Conservation (phyloP, 2,329 filamentous ascomycete species). For the Aspergillus fumigatiaffinis region DNA sequence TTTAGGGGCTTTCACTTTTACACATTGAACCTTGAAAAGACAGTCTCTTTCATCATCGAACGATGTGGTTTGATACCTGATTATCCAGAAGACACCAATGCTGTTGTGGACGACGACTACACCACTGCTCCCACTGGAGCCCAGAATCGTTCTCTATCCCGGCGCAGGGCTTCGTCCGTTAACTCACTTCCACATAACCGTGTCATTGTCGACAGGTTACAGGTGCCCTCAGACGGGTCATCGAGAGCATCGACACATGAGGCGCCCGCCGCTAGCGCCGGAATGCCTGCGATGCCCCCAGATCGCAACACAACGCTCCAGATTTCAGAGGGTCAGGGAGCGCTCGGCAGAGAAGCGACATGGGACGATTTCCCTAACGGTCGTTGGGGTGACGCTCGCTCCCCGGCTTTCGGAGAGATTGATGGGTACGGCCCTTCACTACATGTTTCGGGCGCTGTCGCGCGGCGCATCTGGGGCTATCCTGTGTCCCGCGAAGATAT, state of each 20-base stretch:
- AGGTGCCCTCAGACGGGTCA: constrained; percentile 27
- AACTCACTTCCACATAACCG: constrained; percentile 84
- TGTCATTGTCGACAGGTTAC: constrained; percentile 68
- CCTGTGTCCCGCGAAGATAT: constrained; percentile 70
- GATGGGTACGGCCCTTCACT: constrained; percentile 97
- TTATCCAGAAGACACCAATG: constrained; percentile 46
- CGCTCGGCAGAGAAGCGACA: constrained; percentile 86
- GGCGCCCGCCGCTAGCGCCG: constrained; percentile 71
- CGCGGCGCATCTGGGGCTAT: constrained; percentile 78
- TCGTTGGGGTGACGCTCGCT: constrained; percentile 88
- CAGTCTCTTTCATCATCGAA: constrained; percentile 89
- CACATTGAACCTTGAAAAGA: constrained; percentile 93
- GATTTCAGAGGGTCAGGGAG: constrained; percentile 89
- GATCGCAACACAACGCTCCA: constrained; percentile 79
- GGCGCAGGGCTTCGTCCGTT: constrained; percentile 68
- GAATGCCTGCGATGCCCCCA: constrained; percentile 66
- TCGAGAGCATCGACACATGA: constrained; percentile 51
- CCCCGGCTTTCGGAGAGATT: constrained; percentile 91
- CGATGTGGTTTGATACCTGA: constrained; percentile 73
- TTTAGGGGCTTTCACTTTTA: constrained; percentile 93
- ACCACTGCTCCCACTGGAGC: constrained; percentile 18
- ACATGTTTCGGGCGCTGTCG: constrained; percentile 82
- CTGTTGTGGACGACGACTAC: constrained; percentile 39
- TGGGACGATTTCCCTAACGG: constrained; percentile 99
- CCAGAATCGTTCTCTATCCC: constrained; percentile 31